These are phyloP conservation scores for Volvox africanus DNA, from an alignment of 139 green algal genomes.

Conservation along the genomic window DNA sequence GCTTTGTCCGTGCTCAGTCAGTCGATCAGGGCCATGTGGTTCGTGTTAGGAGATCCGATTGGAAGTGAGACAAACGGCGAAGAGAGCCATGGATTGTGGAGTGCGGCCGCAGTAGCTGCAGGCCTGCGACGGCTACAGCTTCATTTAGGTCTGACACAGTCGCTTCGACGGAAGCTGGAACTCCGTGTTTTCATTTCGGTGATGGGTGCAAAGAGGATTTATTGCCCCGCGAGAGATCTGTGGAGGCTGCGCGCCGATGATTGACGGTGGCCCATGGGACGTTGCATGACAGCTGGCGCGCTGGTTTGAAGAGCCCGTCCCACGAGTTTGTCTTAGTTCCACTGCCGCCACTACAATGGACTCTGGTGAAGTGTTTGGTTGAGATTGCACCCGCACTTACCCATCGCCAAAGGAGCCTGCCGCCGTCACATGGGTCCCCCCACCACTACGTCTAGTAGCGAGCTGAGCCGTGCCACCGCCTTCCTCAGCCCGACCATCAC, in stretches of 20 bases:
- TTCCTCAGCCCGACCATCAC: neutral
- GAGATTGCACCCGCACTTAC: neutral
- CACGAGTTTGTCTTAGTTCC: too few relatives aligned
- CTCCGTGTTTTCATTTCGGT: too few relatives aligned
- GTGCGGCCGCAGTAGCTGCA: neutral
- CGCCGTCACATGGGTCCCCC: neutral
- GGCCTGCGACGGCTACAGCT: neutral
- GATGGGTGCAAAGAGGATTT: neutral
- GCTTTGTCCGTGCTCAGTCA: too few relatives aligned
- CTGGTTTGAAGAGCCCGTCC: neutral
- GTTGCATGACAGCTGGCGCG: neutral
- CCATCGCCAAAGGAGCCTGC: neutral
- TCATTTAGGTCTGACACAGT: neutral
- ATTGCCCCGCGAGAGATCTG: neutral
- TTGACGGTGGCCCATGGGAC: neutral
- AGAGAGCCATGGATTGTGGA: neutral
- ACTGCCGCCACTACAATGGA: neutral
- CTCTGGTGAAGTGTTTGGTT: neutral
- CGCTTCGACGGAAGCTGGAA: too few relatives aligned
- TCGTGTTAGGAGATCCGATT: too few relatives aligned
- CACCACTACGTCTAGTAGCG: neutral
- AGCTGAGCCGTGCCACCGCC: neutral
- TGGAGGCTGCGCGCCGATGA: neutral
- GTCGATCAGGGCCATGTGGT: too few relatives aligned
- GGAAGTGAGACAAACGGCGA: neutral